A percentile compares a stretch with the other conserved stretches of the same genome.
Conservation (phyloP, 495 filamentous ascomycete genomes). For the Neurospora africana region DNA sequence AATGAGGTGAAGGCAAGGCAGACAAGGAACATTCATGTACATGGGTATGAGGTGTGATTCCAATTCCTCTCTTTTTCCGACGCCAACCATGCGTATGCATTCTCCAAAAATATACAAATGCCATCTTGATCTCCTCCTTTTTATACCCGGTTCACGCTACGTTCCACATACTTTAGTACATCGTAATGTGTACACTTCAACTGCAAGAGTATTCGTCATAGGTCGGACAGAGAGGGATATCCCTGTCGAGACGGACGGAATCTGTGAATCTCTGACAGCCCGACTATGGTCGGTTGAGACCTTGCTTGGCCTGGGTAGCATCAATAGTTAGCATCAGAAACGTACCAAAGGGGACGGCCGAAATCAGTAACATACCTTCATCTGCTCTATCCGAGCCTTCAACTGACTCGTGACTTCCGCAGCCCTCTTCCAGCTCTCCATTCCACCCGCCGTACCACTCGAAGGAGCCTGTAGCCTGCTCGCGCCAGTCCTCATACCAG, state of each 20-base stretch:
- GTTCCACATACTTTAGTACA: neutral
- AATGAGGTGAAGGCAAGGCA: neutral
- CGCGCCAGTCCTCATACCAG: conserved; percentile 30
- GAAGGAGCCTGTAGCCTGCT: conserved; percentile 22
- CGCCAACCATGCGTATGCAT: neutral
- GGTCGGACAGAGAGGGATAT: neutral
- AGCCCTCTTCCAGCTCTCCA: conserved; percentile 94
- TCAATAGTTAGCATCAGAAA: neutral
- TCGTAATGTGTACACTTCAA: neutral
- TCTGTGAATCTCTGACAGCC: neutral
- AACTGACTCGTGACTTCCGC: conserved; percentile 98
- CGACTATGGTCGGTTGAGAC: conserved; percentile 19
- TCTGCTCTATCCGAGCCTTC: conserved; percentile 87
- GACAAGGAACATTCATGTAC: neutral
- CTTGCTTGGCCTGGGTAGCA: conserved; percentile 21
- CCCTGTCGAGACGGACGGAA: neutral
- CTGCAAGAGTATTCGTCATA: neutral
- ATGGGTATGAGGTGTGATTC: neutral
- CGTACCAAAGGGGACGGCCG: neutral
- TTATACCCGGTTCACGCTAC: neutral
- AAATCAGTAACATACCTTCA: conserved; percentile 37
- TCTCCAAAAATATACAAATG: neutral
- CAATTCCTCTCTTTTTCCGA: neutral
- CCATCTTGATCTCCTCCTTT: neutral
- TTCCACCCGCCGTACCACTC: conserved; percentile 25